phyloP scores from a whole-genome alignment of 2,329 filamentous ascomycete genomes.

The Xylariaceae sp. region DNA sequence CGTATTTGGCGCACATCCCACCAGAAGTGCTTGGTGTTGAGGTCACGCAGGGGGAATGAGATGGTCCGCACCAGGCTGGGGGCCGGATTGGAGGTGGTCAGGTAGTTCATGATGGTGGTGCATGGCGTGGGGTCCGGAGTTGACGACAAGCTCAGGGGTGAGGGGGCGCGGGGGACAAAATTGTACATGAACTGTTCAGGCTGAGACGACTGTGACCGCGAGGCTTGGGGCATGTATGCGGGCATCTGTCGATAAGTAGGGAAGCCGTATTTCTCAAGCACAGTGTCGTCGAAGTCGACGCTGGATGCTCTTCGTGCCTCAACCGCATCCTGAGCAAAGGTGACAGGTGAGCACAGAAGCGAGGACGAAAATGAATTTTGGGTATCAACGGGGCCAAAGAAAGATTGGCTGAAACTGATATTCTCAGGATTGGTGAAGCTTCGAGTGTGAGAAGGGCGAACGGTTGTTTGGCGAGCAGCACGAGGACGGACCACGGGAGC shows the following conservation, averaged over 20 bases:
- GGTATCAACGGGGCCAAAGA: constrained; percentile 34
- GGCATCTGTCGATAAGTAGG: constrained; percentile 80
- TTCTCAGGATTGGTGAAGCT: constrained; percentile 61
- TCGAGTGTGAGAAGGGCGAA: constrained; percentile 48
- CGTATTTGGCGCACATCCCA: constrained; percentile 90
- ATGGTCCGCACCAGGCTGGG: constrained; percentile 77
- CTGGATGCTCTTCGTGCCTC: constrained; percentile 58
- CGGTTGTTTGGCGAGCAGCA: constrained; percentile 29
- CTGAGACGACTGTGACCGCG: constrained; percentile 30
- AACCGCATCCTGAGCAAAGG: constrained; percentile 48
- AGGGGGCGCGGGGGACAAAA: constrained; percentile 43
- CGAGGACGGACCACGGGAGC: constrained; percentile 34
- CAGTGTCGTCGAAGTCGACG: constrained; percentile 62
- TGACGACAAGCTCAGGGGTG: constrained; percentile 35
- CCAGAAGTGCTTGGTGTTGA: constrained; percentile 81
- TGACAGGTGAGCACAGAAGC: constrained; percentile 65
- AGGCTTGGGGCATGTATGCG: constrained; percentile 40
- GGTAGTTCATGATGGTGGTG: constrained; percentile 72
- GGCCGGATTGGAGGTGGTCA: constrained; percentile 75
- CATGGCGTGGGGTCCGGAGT: constrained; percentile 47
- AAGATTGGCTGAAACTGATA: constrained; percentile 37
- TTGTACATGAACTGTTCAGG: constrained; percentile 46
- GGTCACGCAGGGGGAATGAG: constrained; percentile 63
- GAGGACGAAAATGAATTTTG: constrained; percentile 38
- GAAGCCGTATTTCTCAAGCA: constrained; percentile 70